Evolutionary conservation across 176 grass and related monocot species (phyloP).

Genomic region (Poa pratensis): DNA sequence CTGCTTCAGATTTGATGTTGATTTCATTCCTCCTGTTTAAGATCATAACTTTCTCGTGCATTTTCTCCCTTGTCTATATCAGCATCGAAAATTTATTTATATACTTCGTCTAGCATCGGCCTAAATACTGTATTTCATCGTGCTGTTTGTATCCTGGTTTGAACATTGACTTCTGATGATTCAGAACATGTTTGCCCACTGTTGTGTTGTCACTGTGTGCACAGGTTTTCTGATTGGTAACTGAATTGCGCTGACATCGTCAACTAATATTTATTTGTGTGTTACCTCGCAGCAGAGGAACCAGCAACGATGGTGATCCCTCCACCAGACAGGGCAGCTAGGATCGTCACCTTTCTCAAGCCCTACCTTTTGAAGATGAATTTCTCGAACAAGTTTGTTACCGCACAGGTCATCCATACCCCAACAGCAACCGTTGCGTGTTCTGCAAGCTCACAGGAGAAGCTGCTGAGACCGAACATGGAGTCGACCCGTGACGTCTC

Average conservation of each 20-base stretch:
- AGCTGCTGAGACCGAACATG: conserved; percentile 65
- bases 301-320: conserved; percentile 64
- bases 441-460: conserved; percentile 83
- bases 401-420: conserved; percentile 67
- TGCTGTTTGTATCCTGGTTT: neutral
- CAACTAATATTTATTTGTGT: neutral
- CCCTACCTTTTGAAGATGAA: conserved; percentile 82
- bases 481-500: conserved; percentile 72
- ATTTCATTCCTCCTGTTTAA: neutral
- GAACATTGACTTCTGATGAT: neutral
- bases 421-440: conserved; percentile 63
- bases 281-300: conserved; percentile 15
- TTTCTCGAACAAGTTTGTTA: conserved; percentile 80
- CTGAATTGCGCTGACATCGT: neutral
- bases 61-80: neutral
- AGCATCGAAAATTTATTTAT: neutral
- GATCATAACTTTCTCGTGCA: neutral
- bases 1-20: neutral
- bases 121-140: neutral
- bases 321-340: conserved; percentile 62
- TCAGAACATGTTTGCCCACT: neutral
- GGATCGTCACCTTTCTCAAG: conserved; percentile 62
- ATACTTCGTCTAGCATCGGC: neutral
- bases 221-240: neutral
- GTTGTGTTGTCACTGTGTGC: neutral